Conservation (phyloP, 768 basidiomycete genomes). For the Hygrocybe coccinea region DNA sequence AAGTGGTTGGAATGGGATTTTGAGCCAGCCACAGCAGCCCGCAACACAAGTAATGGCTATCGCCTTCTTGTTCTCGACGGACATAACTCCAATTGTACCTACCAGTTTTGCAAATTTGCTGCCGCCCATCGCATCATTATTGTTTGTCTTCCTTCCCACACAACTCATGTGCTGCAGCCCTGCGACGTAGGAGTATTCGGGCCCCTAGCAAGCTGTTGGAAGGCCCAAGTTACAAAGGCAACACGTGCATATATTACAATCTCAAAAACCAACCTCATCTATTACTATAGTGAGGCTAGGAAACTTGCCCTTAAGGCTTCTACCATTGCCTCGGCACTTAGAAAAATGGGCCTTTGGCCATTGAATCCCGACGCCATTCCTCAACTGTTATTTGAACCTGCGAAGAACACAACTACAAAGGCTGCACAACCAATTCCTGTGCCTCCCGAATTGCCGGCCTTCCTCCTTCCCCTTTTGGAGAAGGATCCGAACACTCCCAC, state of each 20-base stretch:
- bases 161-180: slow-evolving; percentile 35
- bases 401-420: slow-evolving; percentile 14
- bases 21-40: slow-evolving; percentile 10
- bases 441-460: slow-evolving; percentile 8
- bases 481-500: neutral
- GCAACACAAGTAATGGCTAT: slow-evolving; percentile 5
- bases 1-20: slow-evolving; percentile 24
- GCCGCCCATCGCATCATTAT: slow-evolving; percentile 24
- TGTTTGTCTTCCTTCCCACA: slow-evolving; percentile 35
- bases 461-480: slow-evolving; percentile 4
- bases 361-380: slow-evolving; percentile 12
- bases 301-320: neutral
- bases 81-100: slow-evolving; percentile 19
- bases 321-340: slow-evolving; percentile 4
- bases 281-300: neutral
- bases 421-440: slow-evolving; percentile 14
- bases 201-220: slow-evolving; percentile 26
- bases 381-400: slow-evolving; percentile 11
- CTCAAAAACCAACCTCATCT: neutral
- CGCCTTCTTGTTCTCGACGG: slow-evolving; percentile 25
- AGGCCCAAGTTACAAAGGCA: slow-evolving; percentile 2
- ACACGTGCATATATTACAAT: neutral
- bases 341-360: slow-evolving; percentile 14
- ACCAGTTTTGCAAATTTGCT: slow-evolving; percentile 17
- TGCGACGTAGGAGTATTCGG: slow-evolving; percentile 37